Conservation (phyloP, 305 asterid genomes). For the Euphrasia arctica region DNA sequence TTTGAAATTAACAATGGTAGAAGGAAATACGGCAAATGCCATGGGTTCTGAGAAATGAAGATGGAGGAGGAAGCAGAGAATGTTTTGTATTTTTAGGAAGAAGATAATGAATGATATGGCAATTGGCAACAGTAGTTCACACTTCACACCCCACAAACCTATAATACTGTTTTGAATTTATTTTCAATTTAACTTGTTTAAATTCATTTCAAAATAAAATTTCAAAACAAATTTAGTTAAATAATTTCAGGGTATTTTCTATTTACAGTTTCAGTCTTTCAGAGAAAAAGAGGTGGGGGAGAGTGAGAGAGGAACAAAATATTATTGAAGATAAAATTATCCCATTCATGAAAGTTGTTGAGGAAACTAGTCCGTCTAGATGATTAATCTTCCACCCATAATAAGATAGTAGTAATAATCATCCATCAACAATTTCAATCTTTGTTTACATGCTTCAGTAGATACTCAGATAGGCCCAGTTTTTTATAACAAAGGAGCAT, state of each 20-base stretch:
- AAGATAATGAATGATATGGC: no score
- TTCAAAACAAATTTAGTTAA: no score
- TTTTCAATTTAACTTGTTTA: no score
- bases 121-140: no score
- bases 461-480: no score
- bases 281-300: slow-evolving; percentile 6
- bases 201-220: no score
- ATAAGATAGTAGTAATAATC: neutral
- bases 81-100: no score
- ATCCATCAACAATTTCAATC: slow-evolving; percentile 10
- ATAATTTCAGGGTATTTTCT: no score
- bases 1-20: slow-evolving; percentile 31
- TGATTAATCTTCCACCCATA: slow-evolving; percentile 2
- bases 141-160: no score
- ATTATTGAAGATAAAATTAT: slow-evolving; percentile 3
- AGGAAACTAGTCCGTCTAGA: neutral
- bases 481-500: no score
- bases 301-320: neutral
- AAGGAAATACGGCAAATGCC: slow-evolving; percentile 41
- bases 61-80: slow-evolving; percentile 6
- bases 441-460: slow-evolving; percentile 7
- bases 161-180: no score
- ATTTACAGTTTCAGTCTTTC: no score
- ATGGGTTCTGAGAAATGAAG: slow-evolving; percentile 18
- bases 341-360: neutral